Base-by-base conservation (phyloP, 1,284 basidiomycete species). In the Heterobasidion parviporum region DNA sequence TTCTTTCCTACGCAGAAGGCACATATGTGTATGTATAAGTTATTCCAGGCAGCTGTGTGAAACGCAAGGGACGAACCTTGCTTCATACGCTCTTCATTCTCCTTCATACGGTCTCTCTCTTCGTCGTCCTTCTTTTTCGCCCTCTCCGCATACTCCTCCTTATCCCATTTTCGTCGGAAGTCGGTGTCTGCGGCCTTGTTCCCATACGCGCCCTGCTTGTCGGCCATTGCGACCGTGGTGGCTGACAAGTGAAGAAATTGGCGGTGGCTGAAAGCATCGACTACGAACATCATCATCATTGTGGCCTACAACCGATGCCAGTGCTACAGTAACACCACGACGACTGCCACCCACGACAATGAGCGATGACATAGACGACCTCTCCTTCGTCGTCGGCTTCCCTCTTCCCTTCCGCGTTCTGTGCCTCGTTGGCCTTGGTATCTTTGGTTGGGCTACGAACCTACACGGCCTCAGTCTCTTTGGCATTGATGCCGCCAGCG, bases 121-220 rank as follows among this genome's bases (percentile, higher is more conserved):
- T 90, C 88, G 32, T 78, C 72, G 63, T 91, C 89, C 62, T 85
- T 87, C 66, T 84, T 79, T 64, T 80, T 83, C 10, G 90, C 90
- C 55, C 78, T 80, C 67, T 89, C 86, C 14, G 86, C 78, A 69
- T 88, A 92, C 68, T 89, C 89, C 65, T 89, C 83, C 73, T 89
- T 89, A 74, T 92, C 88, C 89, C 89, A 92, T 79, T 87, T 92
- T 71, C 85, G 85, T 53, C 89, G 71, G 64, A 89, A 89, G 69
- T 89, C 86, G 12, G 86, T 88, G 67, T 90, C 87, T 10, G 74
- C 68, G 12, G 85, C 82, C 60, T 84, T 84, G 59, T 77, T 72
- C 43, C 71, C 75, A 61, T 85, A 85, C 20, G 83, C 81, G 56
- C 83, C 82, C 47, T 71, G 72, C 62, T 81, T 81, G 66, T 81